Evolutionary conservation across 441 rosid species (phyloP).

Genomic region (Erodium texanum): DNA sequence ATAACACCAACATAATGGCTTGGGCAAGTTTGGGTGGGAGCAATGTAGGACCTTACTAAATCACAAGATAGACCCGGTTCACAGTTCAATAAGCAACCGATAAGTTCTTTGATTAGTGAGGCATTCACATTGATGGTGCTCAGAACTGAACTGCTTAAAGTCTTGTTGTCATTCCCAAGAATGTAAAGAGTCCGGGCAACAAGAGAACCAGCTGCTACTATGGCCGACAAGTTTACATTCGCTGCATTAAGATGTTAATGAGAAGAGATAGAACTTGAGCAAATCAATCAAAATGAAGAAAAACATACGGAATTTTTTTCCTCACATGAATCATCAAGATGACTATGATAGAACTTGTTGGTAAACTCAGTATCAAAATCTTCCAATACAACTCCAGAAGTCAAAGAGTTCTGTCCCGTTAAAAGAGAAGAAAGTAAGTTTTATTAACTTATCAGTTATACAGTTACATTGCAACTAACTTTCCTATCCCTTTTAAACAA

Average conservation of each 20-base stretch:
- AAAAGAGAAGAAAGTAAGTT: constrained; percentile 6
- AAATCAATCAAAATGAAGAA: constrained; percentile 6
- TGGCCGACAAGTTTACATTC: constrained; percentile 73
- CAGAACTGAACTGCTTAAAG: constrained; percentile 42
- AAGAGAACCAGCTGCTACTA: constrained; percentile 81
- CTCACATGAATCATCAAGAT: constrained; percentile 84
- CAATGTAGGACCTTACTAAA: constrained; percentile 63
- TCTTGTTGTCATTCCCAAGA: constrained; percentile 48
- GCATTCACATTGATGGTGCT: constrained; percentile 53
- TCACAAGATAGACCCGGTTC: constrained; percentile 82
- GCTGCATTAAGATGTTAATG: constrained; percentile 44
- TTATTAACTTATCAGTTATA: background rate
- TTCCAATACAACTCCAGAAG: constrained; percentile 74
- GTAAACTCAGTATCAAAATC: constrained; percentile 76
- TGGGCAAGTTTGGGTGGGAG: constrained; percentile 58
- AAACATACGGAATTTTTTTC: constrained; percentile 14
- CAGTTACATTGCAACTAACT: constrained; percentile 28
- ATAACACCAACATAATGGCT: constrained; percentile 86
- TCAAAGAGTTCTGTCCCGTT: constrained; percentile 50
- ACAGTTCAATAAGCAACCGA: constrained; percentile 66
- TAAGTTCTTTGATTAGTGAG: constrained; percentile 75
- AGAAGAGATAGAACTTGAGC: constrained; percentile 3
- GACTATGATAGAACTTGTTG: constrained; percentile 79
- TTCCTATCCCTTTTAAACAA: constrained; percentile 21
- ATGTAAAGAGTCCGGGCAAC: constrained; percentile 84